Conservation (phyloP, 2,329 filamentous ascomycete genomes). For the Colletotrichum sp. region DNA sequence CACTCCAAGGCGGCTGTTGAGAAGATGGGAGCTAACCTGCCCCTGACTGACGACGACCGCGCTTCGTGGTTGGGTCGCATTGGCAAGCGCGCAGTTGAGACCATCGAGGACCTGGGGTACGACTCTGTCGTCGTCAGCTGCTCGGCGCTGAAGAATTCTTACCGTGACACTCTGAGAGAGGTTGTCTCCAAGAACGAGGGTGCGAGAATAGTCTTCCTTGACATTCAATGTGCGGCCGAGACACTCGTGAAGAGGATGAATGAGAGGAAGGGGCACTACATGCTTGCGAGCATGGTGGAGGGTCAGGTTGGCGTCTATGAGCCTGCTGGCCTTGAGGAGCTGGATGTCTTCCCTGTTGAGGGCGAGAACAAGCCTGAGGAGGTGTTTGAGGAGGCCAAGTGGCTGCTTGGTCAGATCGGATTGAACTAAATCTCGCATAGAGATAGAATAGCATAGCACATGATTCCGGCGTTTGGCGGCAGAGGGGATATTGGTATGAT, state of each 20-base stretch:
- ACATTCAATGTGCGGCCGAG: conserved; percentile 37
- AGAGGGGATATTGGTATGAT: background rate
- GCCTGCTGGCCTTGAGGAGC: conserved; percentile 29
- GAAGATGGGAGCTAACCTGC: conserved; percentile 32
- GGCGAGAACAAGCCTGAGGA: conserved; percentile 11
- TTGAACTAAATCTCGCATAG: background rate
- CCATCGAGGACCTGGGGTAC: conserved; percentile 30
- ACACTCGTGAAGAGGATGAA: conserved; percentile 31
- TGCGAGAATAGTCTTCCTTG: conserved; percentile 34
- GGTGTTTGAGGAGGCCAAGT: conserved; percentile 24
- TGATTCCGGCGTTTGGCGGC: background rate
- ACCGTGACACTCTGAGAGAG: conserved; percentile 36
- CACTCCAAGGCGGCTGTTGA: conserved; percentile 36
- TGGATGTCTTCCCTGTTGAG: conserved; percentile 38
- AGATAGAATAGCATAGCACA: background rate
- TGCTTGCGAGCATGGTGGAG: conserved; percentile 39
- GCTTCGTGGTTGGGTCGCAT: conserved; percentile 34
- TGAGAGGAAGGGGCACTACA: conserved; percentile 37
- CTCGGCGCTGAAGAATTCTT: conserved; percentile 39
- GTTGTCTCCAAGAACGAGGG: conserved; percentile 12
- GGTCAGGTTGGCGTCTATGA: conserved; percentile 38
- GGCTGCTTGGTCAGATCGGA: conserved; percentile 20
- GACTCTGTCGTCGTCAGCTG: conserved; percentile 39
- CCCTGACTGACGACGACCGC: conserved; percentile 38
- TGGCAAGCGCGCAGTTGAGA: conserved; percentile 25